A percentile compares a stretch with the other conserved stretches of the same genome.
These are phyloP conservation scores for Ochromonas danica DNA, from an alignment of 108 stramenopile species.

Conservation along the genomic window DNA sequence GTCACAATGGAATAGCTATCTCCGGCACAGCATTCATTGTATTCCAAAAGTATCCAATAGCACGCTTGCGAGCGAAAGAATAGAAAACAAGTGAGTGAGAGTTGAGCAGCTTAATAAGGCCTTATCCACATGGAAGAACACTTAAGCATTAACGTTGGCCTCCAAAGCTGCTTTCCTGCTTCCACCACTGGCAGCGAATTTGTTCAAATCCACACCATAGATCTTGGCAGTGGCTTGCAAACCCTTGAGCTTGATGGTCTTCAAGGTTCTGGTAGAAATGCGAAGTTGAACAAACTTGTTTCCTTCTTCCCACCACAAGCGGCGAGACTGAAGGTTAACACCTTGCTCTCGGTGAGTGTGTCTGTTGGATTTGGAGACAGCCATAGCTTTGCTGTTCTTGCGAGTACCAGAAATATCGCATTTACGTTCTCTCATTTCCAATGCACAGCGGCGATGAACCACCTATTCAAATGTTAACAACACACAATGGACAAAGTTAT, in stretches of 20 bases:
- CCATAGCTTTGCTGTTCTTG: neutral
- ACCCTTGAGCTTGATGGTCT: neutral
- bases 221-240: slow-evolving; percentile 1
- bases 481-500: neutral
- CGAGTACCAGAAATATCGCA: slow-evolving; percentile 9
- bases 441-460: no score
- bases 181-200: neutral
- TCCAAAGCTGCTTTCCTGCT: no score
- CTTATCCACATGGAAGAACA: no score
- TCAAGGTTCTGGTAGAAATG: neutral
- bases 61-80: no score
- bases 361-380: neutral
- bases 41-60: no score
- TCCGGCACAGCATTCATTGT: no score
- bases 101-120: no score
- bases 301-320: slow-evolving; percentile 23
- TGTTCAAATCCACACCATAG: neutral
- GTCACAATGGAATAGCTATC: no score
- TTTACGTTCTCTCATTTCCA: slow-evolving; percentile 20
- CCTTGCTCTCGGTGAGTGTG: slow-evolving; percentile 3
- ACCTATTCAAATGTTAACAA: no score
- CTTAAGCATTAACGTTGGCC: no score
- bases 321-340: neutral
- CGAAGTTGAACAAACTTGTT: slow-evolving; percentile 2
- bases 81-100: no score